Evolutionary conservation across 192 early-diverging fungal species (phyloP), one percentile per base, ranked within the genome.

Genomic region (Funneliformis mosseae): DNA sequence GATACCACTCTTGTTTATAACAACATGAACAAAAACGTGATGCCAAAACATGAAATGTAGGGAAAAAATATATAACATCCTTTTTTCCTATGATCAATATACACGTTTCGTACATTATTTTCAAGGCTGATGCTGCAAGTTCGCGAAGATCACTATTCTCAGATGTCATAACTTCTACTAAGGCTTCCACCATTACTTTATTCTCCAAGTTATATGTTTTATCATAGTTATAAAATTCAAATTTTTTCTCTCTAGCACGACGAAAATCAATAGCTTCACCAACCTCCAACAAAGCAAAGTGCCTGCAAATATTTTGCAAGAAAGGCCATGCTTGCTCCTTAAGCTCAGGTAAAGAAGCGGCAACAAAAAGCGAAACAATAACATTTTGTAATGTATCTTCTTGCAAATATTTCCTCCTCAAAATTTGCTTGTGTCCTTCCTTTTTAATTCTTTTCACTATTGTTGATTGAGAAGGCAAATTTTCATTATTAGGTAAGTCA

Each of bases 11-110:
- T 42, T 94, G 92, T 77, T 94, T 92, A 83, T 97, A 99, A 83
- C 98, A 99, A 50, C 91, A 94, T 0, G 94, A 95, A 64, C 94
- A 95, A 83, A 99, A 95, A 66, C 94, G 89, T 4, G 91, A 90
- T 41, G 97, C 95, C 50, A 99, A 83, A 6, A 89, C 85, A 67
- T 95, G 91, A 77, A 97, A 96, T 3, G 94, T 87, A 0, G 92
- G 91, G 16, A 96, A 83, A 43, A 89, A 86, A 74, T 91, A 88
- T 41, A 94, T 84, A 12, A 82, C 80, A 28, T 92, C 90, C 48
- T 90, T 92, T 61, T 85, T 85, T 11, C 88, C 91, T 7, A 91
- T 77, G 23, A 96, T 81, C 16, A 81, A 74, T 9, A 85, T 63
- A 43, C 88, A 92, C 2, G 87, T 89, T 8, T 88, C 84, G 83